Base-by-base conservation (phyloP, 331 rosid genomes). In the Dryas integrifolia region DNA sequence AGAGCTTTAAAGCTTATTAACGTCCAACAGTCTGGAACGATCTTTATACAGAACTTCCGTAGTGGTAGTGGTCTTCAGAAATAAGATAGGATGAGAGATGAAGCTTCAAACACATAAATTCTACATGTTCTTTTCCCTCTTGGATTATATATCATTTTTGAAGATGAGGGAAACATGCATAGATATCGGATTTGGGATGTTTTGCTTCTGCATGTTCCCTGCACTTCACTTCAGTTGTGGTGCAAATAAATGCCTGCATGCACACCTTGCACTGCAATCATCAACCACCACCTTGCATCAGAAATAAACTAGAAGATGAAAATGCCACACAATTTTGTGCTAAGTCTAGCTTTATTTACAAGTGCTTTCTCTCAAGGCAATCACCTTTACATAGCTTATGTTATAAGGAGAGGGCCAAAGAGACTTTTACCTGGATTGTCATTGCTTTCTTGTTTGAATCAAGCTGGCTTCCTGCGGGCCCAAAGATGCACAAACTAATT, bases 191-290 rank as follows among this genome's bases (percentile, higher is more conserved):
- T 82, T 91, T 91, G 8, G 97, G 96, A 78, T 93, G 98, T 73
- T 85, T 93, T 50, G 98, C 97, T 79, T 86, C 98, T 65, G 96
- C 97, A 77, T 93, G 98, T 81, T 93, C 98, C 83, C 80, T 87
- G 90, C 98, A 93, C 84, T 91, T 91, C 82, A 93, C 96, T 86
- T 93, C 97, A 3, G 96, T 74, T 8, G 98, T 93, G 65, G 96
- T 93, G 85, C 98, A 91, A 16, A 90, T 91, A 62, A 93, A 93
- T 66, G 94, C 92, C 63, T 93, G 98, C 98, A 93, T 91, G 73
- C 98, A 93, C 57, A 91, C 98, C 83, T 91, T 91, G 85, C 98
- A 91, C 97, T 93, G 91, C 86, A 85, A 82, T 63, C 67, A 78
- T 51, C 74, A 73, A 76, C 14, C 72, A 79, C 57, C 56, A 65